These are phyloP conservation scores for Calonectria ilicicola DNA, from an alignment of 2,329 filamentous ascomycete genomes.

Conservation along the genomic window DNA sequence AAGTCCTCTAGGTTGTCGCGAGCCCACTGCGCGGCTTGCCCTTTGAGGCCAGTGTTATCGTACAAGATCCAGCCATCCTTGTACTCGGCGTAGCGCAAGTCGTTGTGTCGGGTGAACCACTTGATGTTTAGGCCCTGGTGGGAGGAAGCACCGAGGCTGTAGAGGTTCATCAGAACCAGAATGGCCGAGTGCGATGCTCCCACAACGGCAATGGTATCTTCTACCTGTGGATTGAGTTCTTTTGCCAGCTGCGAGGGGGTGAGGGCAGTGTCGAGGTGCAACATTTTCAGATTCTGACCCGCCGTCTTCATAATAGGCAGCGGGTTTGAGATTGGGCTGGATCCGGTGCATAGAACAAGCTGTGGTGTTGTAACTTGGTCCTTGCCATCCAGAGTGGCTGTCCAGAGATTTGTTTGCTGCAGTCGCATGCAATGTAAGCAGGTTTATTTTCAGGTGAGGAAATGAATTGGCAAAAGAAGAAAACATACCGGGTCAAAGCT, in stretches of 20 bases:
- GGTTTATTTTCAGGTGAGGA: background rate
- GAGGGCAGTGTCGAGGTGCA: conserved; percentile 67
- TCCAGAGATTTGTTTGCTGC: conserved; percentile 32
- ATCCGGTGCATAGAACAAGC: conserved; percentile 70
- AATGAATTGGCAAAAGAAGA: too few species aligned
- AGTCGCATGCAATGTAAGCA: background rate
- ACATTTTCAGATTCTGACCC: conserved; percentile 24
- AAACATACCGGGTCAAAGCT: conserved; percentile 35
- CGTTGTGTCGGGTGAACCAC: conserved; percentile 70
- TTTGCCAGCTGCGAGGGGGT: conserved; percentile 62
- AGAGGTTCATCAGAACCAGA: conserved; percentile 71
- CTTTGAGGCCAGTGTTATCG: conserved; percentile 76
- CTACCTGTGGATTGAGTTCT: conserved; percentile 40
- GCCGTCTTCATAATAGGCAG: conserved; percentile 53
- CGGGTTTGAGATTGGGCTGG: conserved; percentile 58
- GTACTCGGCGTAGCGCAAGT: conserved; percentile 71
- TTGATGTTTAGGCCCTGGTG: conserved; percentile 67
- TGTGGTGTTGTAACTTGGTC: conserved; percentile 51
- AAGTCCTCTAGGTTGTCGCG: conserved; percentile 69
- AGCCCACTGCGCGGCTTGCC: conserved; percentile 70
- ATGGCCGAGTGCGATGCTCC: conserved; percentile 74
- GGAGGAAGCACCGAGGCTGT: conserved; percentile 61
- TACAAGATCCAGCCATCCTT: conserved; percentile 73
- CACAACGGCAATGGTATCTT: conserved; percentile 65
- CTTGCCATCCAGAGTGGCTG: conserved; percentile 41